A percentile compares a stretch with the other conserved stretches of the same genome.
phyloP scores from a whole-genome alignment of 1,284 basidiomycete species.

The Ustilago vetiveriae region DNA sequence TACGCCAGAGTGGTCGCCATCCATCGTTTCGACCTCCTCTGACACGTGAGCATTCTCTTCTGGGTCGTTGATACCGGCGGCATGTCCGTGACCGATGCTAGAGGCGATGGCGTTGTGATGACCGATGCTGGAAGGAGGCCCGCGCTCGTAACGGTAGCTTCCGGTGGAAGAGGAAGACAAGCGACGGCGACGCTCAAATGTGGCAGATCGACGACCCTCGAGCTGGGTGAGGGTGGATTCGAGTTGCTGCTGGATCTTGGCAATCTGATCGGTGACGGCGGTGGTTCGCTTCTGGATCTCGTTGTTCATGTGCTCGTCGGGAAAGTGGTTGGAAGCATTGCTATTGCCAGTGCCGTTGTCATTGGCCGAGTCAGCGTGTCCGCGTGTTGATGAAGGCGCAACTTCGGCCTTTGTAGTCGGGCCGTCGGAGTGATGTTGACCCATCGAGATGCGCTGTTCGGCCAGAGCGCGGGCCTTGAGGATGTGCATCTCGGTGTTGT shows the following conservation, averaged over 20 bases:
- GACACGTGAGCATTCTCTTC: background rate
- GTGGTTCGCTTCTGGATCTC: constrained; percentile 60
- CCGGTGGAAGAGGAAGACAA: constrained; percentile 33
- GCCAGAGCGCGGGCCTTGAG: constrained; percentile 55
- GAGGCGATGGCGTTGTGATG: constrained; percentile 40
- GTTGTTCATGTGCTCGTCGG: constrained; percentile 64
- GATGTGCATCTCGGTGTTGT: constrained; percentile 54
- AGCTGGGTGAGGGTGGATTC: constrained; percentile 59
- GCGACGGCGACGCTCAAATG: constrained; percentile 47
- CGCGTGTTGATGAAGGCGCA: constrained; percentile 6
- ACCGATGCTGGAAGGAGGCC: constrained; percentile 47
- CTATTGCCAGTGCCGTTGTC: constrained; percentile 6
- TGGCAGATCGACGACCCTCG: constrained; percentile 53
- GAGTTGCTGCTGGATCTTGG: constrained; percentile 61
- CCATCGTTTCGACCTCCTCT: constrained; percentile 45
- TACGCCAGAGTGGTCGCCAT: constrained; percentile 10
- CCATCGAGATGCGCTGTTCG: constrained; percentile 59
- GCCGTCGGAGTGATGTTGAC: constrained; percentile 15
- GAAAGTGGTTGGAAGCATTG: constrained; percentile 49
- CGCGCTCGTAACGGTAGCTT: constrained; percentile 44
- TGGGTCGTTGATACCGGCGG: constrained; percentile 1
- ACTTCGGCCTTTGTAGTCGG: constrained; percentile 16
- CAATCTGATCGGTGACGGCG: constrained; percentile 61
- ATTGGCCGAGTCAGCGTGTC: constrained; percentile 9
- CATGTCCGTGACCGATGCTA: constrained; percentile 31